These are phyloP conservation scores for Mycena chlorophos DNA, from an alignment of 768 basidiomycete genomes.

Conservation along the genomic window DNA sequence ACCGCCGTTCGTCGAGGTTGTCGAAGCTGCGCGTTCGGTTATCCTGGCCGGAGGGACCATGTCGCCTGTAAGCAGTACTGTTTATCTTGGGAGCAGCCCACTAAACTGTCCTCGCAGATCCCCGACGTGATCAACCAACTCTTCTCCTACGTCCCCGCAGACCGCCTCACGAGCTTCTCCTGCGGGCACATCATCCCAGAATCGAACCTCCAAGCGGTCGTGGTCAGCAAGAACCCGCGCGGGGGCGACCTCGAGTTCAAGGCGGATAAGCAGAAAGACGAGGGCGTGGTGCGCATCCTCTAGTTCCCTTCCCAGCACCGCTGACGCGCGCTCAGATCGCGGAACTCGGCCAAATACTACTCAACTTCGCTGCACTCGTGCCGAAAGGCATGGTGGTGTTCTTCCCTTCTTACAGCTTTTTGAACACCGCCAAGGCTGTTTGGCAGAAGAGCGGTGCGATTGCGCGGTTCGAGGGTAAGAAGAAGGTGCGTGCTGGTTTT, in stretches of 20 bases:
- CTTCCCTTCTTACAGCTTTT: slow-evolving; percentile 86
- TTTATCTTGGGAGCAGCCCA: no score
- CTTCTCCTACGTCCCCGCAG: slow-evolving; percentile 61
- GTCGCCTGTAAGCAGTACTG: slow-evolving; percentile 85
- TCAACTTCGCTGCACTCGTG: slow-evolving; percentile 77
- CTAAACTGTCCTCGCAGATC: slow-evolving; percentile 58
- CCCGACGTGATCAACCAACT: slow-evolving; percentile 84
- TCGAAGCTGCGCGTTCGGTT: slow-evolving; percentile 79
- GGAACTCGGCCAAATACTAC: slow-evolving; percentile 81
- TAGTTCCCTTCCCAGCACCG: neutral
- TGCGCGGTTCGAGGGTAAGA: slow-evolving; percentile 64
- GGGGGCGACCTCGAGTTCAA: slow-evolving; percentile 81
- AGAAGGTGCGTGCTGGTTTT: slow-evolving; percentile 52
- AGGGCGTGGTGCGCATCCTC: slow-evolving; percentile 50
- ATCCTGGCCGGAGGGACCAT: slow-evolving; percentile 95
- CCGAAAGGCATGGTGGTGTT: slow-evolving; percentile 93
- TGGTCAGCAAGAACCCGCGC: slow-evolving; percentile 72
- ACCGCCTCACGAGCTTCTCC: slow-evolving; percentile 75
- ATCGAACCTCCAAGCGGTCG: slow-evolving; percentile 72
- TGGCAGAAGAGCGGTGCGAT: slow-evolving; percentile 70
- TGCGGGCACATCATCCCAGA: slow-evolving; percentile 91
- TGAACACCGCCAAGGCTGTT: slow-evolving; percentile 60
- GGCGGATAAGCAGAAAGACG: slow-evolving; percentile 69
- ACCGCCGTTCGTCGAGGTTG: slow-evolving; percentile 80
- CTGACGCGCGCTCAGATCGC: slow-evolving; percentile 49